Conservation (phyloP, 768 basidiomycete species). For the Pleurotus djamor region DNA sequence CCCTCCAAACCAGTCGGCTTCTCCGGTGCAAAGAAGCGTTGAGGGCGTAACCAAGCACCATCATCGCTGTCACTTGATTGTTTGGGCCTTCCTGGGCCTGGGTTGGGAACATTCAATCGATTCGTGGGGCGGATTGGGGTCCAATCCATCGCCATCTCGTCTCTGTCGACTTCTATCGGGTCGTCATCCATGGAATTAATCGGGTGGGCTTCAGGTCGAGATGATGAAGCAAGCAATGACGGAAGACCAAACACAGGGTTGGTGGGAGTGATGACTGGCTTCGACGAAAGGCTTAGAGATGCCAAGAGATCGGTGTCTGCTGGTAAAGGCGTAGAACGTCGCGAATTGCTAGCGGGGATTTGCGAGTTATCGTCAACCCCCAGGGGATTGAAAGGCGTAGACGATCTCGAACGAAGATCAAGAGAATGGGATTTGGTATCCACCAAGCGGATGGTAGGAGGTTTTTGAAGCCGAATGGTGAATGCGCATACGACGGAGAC, state of each 20-base stretch:
- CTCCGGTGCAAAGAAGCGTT: conserved; percentile 77
- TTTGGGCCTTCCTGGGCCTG: conserved; percentile 16
- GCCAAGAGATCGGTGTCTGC: conserved; percentile 60
- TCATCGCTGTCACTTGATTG: conserved; percentile 28
- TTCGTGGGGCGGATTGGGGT: conserved; percentile 46
- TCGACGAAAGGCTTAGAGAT: conserved; percentile 61
- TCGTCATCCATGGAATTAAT: conserved; percentile 19
- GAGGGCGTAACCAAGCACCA: conserved; percentile 59
- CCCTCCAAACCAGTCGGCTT: conserved; percentile 75
- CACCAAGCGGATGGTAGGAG: conserved; percentile 70
- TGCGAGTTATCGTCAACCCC: neutral
- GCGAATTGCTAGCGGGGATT: conserved; percentile 14
- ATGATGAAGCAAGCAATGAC: conserved; percentile 42
- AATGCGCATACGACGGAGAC: conserved; percentile 47
- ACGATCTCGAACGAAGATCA: conserved; percentile 12
- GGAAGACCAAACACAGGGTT: conserved; percentile 71
- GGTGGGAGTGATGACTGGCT: conserved; percentile 45
- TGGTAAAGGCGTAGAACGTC: conserved; percentile 12
- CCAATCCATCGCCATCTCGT: conserved; percentile 73
- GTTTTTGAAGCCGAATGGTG: conserved; percentile 61
- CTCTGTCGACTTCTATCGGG: conserved; percentile 43
- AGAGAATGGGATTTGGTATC: conserved; percentile 51
- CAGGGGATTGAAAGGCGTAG: conserved; percentile 4
- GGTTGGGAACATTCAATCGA: neutral
- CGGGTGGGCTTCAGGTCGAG: conserved; percentile 11